phyloP scores from a whole-genome alignment of 1,284 basidiomycete species.

The Amylostereum areolatum region DNA sequence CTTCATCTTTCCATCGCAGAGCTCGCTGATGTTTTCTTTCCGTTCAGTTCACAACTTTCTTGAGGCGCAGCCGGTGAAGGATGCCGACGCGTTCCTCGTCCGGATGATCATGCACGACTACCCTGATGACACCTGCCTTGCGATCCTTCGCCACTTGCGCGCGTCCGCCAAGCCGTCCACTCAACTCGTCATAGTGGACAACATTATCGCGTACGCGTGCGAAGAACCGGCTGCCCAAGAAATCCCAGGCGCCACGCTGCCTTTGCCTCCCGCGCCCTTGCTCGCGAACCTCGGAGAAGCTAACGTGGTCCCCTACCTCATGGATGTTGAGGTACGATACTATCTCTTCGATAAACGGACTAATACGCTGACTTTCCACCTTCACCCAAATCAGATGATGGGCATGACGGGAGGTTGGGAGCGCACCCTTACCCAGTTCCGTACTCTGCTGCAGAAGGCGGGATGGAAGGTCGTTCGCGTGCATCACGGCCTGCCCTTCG shows the following conservation, averaged over 20 bases:
- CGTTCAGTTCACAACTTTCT: background rate
- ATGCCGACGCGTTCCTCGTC: background rate
- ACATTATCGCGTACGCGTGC: constrained; percentile 7
- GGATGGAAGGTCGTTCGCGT: background rate
- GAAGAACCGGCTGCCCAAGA: background rate
- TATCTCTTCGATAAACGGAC: too few relatives aligned
- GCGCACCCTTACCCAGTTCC: background rate
- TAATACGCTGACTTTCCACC: too few relatives aligned
- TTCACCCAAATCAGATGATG: too few relatives aligned
- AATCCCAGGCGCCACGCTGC: background rate
- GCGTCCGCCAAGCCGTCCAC: background rate
- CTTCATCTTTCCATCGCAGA: background rate
- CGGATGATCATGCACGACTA: background rate
- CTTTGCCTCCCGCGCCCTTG: background rate
- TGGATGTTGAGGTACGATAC: background rate
- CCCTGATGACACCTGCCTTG: background rate
- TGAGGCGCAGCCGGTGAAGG: background rate
- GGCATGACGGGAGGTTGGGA: background rate
- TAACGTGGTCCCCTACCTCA: background rate
- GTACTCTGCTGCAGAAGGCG: background rate
- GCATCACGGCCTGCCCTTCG: background rate
- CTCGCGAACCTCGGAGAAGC: background rate
- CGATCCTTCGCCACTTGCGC: background rate
- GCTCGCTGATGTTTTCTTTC: background rate
- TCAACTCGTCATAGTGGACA: background rate